Evolutionary conservation across 257 asterid species (phyloP).

Genomic region (Solanum dulcamara): DNA sequence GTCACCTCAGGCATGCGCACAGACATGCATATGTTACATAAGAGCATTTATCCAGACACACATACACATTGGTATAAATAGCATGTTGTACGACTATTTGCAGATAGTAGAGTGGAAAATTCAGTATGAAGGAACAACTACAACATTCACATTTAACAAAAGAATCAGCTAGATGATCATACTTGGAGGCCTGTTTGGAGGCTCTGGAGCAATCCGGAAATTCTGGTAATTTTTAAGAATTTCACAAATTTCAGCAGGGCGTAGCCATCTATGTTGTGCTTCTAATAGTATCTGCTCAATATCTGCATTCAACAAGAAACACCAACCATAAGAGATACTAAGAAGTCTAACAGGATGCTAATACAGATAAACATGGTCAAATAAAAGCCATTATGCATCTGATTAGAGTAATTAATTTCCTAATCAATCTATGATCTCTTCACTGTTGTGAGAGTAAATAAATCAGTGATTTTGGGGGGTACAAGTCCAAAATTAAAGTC

Average conservation of each 20-base stretch:
- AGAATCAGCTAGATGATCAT: slow-evolving; percentile 6
- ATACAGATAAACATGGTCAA: background rate
- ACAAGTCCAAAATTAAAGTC: background rate
- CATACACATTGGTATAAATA: background rate
- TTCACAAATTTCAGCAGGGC: slow-evolving; percentile 93
- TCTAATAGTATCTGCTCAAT: slow-evolving; percentile 70
- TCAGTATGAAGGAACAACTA: background rate
- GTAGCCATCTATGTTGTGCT: slow-evolving; percentile 83
- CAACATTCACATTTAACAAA: background rate
- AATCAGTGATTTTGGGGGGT: background rate
- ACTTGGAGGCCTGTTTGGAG: slow-evolving; percentile 78
- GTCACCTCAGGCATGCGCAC: background rate
- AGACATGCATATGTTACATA: background rate
- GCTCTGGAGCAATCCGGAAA: slow-evolving; percentile 65
- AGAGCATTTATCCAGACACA: background rate
- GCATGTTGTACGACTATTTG: background rate
- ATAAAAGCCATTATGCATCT: background rate
- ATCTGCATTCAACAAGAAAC: slow-evolving; percentile 44
- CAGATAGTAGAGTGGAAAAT: background rate
- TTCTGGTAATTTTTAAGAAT: slow-evolving; percentile 59
- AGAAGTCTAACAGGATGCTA: background rate
- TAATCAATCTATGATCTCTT: background rate
- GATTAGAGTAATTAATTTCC: background rate
- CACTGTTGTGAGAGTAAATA: background rate
- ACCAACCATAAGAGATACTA: background rate